These are phyloP conservation scores for Cicer cuneatum DNA, from an alignment of 306 rosid genomes.

Conservation along the genomic window DNA sequence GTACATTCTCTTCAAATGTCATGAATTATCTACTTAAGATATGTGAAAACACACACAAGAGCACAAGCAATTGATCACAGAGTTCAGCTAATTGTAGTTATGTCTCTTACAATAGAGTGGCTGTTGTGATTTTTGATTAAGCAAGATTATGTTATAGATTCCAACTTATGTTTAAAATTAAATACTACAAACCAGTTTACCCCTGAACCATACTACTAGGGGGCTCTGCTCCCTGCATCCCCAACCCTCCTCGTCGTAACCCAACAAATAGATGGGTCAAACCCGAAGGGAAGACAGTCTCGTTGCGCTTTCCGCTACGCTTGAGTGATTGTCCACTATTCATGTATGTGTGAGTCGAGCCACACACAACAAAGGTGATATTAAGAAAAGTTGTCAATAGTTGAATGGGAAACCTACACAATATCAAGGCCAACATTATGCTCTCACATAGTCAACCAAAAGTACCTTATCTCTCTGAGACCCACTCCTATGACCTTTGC, in stretches of 20 bases:
- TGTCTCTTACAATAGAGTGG: too few relatives aligned
- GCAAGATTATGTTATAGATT: not conserved
- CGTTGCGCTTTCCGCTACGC: not conserved
- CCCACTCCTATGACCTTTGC: not conserved
- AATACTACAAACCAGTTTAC: not conserved
- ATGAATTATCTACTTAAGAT: not conserved
- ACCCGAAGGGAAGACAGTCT: too few relatives aligned
- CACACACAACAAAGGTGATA: not conserved
- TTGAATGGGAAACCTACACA: not conserved
- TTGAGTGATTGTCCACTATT: not conserved
- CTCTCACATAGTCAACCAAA: not conserved
- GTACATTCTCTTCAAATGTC: not conserved
- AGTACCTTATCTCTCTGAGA: too few relatives aligned
- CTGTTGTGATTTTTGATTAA: not conserved
- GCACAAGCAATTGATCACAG: not conserved
- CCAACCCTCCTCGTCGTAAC: too few relatives aligned
- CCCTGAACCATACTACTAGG: not conserved
- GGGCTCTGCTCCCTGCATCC: not conserved
- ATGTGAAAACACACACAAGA: not conserved
- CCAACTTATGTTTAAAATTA: not conserved
- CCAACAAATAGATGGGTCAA: too few relatives aligned
- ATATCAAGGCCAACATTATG: not conserved
- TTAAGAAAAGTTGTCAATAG: not conserved
- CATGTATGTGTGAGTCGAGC: too few relatives aligned
- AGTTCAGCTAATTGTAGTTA: not conserved